Evolutionary conservation across 345 rosid species (phyloP), one percentile per base, ranked within the genome.

Genomic region (thale cress (Arabidopsis thaliana)): DNA sequence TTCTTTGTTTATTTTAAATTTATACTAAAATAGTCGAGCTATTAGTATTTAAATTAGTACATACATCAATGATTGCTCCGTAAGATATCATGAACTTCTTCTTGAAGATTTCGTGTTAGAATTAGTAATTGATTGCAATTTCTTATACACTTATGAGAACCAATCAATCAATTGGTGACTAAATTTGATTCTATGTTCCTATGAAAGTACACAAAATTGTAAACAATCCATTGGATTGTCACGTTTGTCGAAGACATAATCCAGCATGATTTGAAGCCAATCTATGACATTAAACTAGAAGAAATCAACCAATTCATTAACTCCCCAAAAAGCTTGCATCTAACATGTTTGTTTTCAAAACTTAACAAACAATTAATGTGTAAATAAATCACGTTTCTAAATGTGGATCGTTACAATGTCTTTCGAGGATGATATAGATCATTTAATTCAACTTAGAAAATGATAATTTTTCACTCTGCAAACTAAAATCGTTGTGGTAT

Each of bases 181-280:
- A 76, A 76, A 76, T 76, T 52, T 69, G 75, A 69, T 69, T 61
- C 44, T 69, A 69, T 69, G 80, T 76, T 69, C 75, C 80, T 69
- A 76, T 76, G 65, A 44, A 69, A 36, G 67, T 75, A 34, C 71
- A 61, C 33, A 76, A 20, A 55, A n/a, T 42, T 61, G 65, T 52
- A 53, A 76, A 69, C 36, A 62, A 76, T 53, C 16, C 59, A 55
- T 28, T 76, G 51, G 50, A 40, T 62, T 69, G 75, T 76, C 60
- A 44, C 30, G 56, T 44, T 7, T 53, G 45, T 62, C 33, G 75
- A 62, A 69, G 71, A 70, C 80, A 76, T 56, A 62, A 69, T 76
- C 75, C 59, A 76, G 71, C 71, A 76, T 76, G 71, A 46, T 45
- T 62, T 67, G n/a, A 60, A 37, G 58, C 57, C 34, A 70, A 69